Conservation (phyloP, 2,329 filamentous ascomycete genomes). For the Pseudocercospora vitis region DNA sequence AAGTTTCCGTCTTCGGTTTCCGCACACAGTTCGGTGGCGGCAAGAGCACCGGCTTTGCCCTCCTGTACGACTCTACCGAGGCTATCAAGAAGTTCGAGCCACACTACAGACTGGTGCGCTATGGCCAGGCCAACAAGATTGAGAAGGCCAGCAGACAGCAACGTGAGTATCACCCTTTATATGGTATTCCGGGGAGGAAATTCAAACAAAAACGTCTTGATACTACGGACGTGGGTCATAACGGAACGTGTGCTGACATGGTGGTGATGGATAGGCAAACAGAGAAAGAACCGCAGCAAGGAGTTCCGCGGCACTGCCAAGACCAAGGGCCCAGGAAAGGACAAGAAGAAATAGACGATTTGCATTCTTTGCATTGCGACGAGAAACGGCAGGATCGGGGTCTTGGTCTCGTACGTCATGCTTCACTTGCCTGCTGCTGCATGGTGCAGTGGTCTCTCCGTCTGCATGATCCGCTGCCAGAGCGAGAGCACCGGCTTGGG, state of each 20-base stretch:
- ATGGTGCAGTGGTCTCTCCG: constrained; percentile 22
- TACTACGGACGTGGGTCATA: constrained; percentile 10
- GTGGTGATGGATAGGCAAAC: constrained; percentile 73
- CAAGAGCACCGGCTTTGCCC: constrained; percentile 98
- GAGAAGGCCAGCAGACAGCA: constrained; percentile 99
- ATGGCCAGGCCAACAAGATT: constrained; percentile 88
- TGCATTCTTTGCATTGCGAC: constrained; percentile 18
- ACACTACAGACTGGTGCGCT: constrained; percentile 91
- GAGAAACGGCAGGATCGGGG: constrained; percentile 15
- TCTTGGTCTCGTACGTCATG: constrained; percentile 22
- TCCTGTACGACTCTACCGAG: constrained; percentile 97
- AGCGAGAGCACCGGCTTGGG: constrained; percentile 27
- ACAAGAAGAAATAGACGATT: constrained; percentile 66
- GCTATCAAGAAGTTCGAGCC: constrained; percentile 99
- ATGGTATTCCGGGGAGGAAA: constrained; percentile 14
- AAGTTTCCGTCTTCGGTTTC: constrained; percentile 97
- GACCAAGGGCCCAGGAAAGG: constrained; percentile 91
- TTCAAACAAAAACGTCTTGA: constrained; percentile 6
- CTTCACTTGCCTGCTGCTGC: constrained; percentile 22
- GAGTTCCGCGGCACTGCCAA: constrained; percentile 97
- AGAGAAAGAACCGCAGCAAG: constrained; percentile 99
- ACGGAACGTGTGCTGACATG: constrained; percentile 21
- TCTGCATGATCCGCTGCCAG: constrained; percentile 27
- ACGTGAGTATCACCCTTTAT: constrained; percentile 70
- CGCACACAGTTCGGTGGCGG: constrained; percentile 98